A percentile compares a stretch with the other conserved stretches of the same genome.
phyloP scores from a whole-genome alignment of 805 yeast genomes.

The Wilhelminamyces savonicus region DNA sequence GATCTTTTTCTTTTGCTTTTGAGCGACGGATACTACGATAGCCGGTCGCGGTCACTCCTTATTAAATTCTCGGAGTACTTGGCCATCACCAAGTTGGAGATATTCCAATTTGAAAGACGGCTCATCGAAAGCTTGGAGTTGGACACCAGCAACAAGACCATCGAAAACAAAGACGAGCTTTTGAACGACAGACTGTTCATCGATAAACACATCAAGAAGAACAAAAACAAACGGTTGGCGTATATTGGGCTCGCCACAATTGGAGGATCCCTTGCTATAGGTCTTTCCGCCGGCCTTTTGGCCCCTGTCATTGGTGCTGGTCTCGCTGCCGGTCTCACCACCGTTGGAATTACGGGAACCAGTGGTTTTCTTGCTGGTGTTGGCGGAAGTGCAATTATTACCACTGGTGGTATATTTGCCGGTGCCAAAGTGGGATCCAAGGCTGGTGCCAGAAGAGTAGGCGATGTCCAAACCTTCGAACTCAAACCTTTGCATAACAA shows the following conservation, averaged over 20 bases:
- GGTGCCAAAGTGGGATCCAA: slow-evolving; percentile 85
- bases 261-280: slow-evolving; percentile 92
- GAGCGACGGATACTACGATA: slow-evolving; percentile 81
- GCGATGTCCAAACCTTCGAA: slow-evolving; percentile 90
- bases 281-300: slow-evolving; percentile 87
- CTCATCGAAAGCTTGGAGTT: slow-evolving; percentile 86
- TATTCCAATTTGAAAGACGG: slow-evolving; percentile 83
- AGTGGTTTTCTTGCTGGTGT: slow-evolving; percentile 90
- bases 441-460: slow-evolving; percentile 84
- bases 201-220: slow-evolving; percentile 61
- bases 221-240: slow-evolving; percentile 62
- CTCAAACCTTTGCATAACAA: slow-evolving; percentile 89
- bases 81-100: slow-evolving; percentile 56
- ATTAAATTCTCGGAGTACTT: slow-evolving; percentile 59
- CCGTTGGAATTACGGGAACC: slow-evolving; percentile 93
- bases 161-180: slow-evolving; percentile 65
- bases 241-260: slow-evolving; percentile 93
- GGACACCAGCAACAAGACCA: slow-evolving; percentile 44
- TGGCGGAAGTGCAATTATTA: slow-evolving; percentile 92
- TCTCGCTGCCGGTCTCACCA: slow-evolving; percentile 91
- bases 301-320: slow-evolving; percentile 99
- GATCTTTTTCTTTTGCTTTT: slow-evolving; percentile 77
- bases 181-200: slow-evolving; percentile 74
- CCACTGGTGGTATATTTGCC: slow-evolving; percentile 83
- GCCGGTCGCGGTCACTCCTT: slow-evolving; percentile 80